Conservation (phyloP, 2,329 filamentous ascomycete species). For the Talaromyces sp. region DNA sequence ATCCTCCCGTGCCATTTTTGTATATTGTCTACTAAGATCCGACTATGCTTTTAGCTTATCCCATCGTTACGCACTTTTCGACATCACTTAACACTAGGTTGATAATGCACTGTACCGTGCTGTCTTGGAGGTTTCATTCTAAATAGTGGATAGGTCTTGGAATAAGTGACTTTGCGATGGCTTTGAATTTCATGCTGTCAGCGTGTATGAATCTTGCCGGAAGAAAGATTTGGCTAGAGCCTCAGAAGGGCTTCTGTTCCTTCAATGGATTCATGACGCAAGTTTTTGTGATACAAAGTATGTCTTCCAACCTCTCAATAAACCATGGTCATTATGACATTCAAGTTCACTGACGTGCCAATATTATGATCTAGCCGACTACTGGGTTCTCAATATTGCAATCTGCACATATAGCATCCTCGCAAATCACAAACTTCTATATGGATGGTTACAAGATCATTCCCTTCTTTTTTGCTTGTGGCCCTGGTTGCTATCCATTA, state of each 20-base stretch:
- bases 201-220: slow-evolving; percentile 9
- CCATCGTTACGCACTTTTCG: slow-evolving; percentile 13
- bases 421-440: slow-evolving; percentile 11
- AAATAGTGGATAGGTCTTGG: slow-evolving; percentile 5
- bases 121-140: background rate
- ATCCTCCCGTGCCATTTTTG: slow-evolving; percentile 6
- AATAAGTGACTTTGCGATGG: slow-evolving; percentile 14
- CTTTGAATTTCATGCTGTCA: slow-evolving; percentile 12
- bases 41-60: slow-evolving; percentile 1
- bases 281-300: slow-evolving; percentile 16
- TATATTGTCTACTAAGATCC: slow-evolving; percentile 2
- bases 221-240: slow-evolving; percentile 9
- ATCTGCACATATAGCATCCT: slow-evolving; percentile 14
- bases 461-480: slow-evolving; percentile 4
- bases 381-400: slow-evolving; percentile 14
- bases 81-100: slow-evolving; percentile 10
- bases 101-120: background rate
- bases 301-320: background rate
- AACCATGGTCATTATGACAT: rapidly evolving
- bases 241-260: slow-evolving; percentile 7
- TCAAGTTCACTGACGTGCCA: background rate
- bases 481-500: slow-evolving; percentile 9
- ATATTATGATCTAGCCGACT: slow-evolving; percentile 8
- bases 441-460: slow-evolving; percentile 10
- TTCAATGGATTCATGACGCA: slow-evolving; percentile 14